phyloP scores from a whole-genome alignment of 2,329 filamentous ascomycete genomes.

The Nemania serpens region DNA sequence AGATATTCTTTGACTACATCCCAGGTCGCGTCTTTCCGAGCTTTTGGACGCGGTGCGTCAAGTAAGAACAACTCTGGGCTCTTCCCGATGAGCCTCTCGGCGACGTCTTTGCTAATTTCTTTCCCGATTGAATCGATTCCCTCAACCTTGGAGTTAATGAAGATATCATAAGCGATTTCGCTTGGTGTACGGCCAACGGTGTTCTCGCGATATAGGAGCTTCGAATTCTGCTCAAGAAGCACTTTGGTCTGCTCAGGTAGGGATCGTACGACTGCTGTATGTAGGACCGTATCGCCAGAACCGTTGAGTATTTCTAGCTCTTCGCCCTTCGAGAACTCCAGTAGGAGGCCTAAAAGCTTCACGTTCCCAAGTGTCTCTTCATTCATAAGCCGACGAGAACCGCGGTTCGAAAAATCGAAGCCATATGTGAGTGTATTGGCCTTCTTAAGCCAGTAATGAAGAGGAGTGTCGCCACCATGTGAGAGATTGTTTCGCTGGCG shows the following conservation, averaged over 20 bases:
- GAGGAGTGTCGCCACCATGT: conserved; percentile 63
- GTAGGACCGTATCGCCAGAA: conserved; percentile 68
- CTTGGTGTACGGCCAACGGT: conserved; percentile 74
- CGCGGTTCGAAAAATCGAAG: not conserved
- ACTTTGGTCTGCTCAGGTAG: conserved; percentile 45
- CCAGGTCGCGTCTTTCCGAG: conserved; percentile 34
- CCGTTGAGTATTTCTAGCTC: conserved; percentile 65
- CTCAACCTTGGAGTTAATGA: conserved; percentile 47
- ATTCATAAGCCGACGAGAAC: not conserved
- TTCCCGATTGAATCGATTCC: conserved; percentile 26
- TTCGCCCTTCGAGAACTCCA: conserved; percentile 60
- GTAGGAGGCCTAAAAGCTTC: conserved; percentile 53
- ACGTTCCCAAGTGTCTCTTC: conserved; percentile 40
- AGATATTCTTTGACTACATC: conserved; percentile 35
- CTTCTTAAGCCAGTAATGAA: conserved; percentile 62
- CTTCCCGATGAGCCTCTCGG: conserved; percentile 13
- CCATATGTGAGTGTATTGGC: conserved; percentile 21
- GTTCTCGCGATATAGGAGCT: conserved; percentile 72
- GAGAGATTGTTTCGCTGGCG: conserved; percentile 59
- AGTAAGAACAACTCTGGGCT: conserved; percentile 19
- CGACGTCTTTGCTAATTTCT: not conserved
- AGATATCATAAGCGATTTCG: conserved; percentile 66
- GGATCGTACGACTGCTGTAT: conserved; percentile 55
- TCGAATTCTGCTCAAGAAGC: conserved; percentile 60
- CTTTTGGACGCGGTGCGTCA: not conserved